phyloP scores from a whole-genome alignment of 257 asterid genomes.

The Capsicum chinense region DNA sequence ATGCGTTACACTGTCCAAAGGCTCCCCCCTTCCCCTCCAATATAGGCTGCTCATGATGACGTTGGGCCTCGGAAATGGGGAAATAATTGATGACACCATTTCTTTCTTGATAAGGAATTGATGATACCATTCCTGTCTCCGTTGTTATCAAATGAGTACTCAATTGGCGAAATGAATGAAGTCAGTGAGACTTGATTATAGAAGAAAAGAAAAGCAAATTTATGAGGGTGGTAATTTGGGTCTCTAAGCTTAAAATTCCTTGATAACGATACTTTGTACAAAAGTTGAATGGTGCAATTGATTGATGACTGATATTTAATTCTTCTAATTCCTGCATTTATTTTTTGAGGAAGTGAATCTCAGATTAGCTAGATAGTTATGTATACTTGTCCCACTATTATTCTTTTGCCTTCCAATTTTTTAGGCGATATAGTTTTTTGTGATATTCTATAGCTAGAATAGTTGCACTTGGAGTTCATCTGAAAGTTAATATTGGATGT shows the following conservation, averaged over 20 bases:
- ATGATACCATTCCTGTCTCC: neutral
- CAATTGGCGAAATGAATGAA: neutral
- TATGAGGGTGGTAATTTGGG: conserved; percentile 16
- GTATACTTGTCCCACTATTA: neutral
- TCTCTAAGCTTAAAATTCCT: neutral
- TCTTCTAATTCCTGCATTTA: conserved; percentile 5
- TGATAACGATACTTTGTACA: neutral
- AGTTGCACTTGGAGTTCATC: neutral
- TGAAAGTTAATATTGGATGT: conserved; percentile 18
- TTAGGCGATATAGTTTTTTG: neutral
- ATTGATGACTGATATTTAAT: neutral
- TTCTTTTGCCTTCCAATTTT: neutral
- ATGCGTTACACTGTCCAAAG: neutral
- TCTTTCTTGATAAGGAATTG: neutral
- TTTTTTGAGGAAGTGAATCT: neutral
- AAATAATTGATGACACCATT: neutral
- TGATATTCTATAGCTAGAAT: neutral
- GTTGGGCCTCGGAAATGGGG: neutral
- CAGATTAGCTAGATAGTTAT: conserved; percentile 19
- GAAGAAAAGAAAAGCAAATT: neutral
- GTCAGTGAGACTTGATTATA: neutral
- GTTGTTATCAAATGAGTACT: neutral
- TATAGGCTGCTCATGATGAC: neutral
- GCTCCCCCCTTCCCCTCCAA: conserved; percentile 1
- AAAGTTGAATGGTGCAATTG: neutral